These are phyloP conservation scores for Zangia roseola DNA, from an alignment of 768 basidiomycete species.

Conservation along the genomic window DNA sequence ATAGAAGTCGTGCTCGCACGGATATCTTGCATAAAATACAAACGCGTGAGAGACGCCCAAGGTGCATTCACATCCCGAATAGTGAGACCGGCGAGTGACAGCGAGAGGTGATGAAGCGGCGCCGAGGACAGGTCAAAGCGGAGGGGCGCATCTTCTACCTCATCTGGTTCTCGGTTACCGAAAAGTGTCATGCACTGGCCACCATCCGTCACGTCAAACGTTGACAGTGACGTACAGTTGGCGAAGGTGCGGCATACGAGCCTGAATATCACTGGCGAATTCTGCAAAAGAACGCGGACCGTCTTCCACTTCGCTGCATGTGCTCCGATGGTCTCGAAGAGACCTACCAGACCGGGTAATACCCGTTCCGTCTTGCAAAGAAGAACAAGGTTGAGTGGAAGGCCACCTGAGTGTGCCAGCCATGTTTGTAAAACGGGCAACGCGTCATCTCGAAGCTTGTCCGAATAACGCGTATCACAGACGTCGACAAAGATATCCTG, in stretches of 20 bases:
- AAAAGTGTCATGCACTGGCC: constrained; percentile 15
- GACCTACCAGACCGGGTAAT: constrained; percentile 18
- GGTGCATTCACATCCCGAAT: constrained; percentile 13
- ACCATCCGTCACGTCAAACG: constrained; percentile 19
- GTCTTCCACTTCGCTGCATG: constrained; percentile 19
- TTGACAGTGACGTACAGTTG: constrained; percentile 15
- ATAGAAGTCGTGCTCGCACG: constrained; percentile 18
- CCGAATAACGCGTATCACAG: constrained; percentile 20
- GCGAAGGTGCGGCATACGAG: constrained; percentile 9
- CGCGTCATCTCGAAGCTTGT: constrained; percentile 17
- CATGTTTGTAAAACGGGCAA: constrained; percentile 20
- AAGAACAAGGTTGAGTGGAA: constrained; percentile 19
- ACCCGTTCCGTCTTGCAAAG: constrained; percentile 21
- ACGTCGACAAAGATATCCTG: constrained; percentile 18
- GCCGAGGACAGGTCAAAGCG: constrained; percentile 14
- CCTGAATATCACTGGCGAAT: constrained; percentile 14
- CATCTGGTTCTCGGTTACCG: background rate
- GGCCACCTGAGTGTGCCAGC: constrained; percentile 21
- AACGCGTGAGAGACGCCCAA: constrained; percentile 20
- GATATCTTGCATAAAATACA: constrained; percentile 27
- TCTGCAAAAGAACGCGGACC: constrained; percentile 20
- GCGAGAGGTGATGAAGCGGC: constrained; percentile 12
- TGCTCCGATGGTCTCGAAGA: constrained; percentile 18
- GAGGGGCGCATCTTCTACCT: constrained; percentile 4
- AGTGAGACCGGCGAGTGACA: constrained; percentile 21